Conservation (phyloP, 2,329 filamentous ascomycete species). For the Trichoderma afroharzianum region DNA sequence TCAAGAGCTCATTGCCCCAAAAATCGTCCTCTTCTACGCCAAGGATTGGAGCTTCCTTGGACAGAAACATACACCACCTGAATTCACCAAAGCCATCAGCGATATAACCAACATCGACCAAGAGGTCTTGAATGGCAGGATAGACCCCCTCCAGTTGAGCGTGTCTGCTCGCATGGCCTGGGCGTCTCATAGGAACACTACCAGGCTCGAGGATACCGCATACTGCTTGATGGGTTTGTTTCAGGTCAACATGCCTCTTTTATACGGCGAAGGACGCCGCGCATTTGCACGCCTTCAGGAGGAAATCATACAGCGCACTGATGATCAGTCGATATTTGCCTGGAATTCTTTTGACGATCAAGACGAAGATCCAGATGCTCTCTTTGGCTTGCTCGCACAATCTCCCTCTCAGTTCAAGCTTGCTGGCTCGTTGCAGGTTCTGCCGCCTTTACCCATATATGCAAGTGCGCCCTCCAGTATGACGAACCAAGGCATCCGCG, state of each 20-base stretch:
- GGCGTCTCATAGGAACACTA: constrained; percentile 19
- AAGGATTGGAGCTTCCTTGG: constrained; percentile 13
- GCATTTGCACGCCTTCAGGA: constrained; percentile 20
- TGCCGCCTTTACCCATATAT: constrained; percentile 12
- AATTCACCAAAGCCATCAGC: background rate
- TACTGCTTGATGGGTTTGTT: constrained; percentile 23
- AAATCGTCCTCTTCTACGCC: constrained; percentile 16
- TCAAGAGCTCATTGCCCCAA: constrained; percentile 22
- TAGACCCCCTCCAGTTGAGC: constrained; percentile 12
- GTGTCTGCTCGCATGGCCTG: constrained; percentile 21
- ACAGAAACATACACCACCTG: background rate
- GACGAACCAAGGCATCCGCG: constrained; percentile 17
- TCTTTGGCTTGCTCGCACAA: constrained; percentile 16
- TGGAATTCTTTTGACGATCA: constrained; percentile 19
- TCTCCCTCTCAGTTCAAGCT: constrained; percentile 17
- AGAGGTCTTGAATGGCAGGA: constrained; percentile 10
- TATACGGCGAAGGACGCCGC: constrained; percentile 20
- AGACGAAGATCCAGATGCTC: constrained; percentile 16
- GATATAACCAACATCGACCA: constrained; percentile 9
- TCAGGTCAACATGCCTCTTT: constrained; percentile 22
- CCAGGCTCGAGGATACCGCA: constrained; percentile 21
- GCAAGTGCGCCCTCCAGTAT: constrained; percentile 15
- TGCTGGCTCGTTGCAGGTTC: constrained; percentile 7
- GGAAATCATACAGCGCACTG: constrained; percentile 17
- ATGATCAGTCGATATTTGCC: constrained; percentile 22